Evolutionary conservation across 1,139 yeast species (phyloP), one percentile per base, ranked within the genome.

Genomic region (Torulaspora pretoriensis): DNA sequence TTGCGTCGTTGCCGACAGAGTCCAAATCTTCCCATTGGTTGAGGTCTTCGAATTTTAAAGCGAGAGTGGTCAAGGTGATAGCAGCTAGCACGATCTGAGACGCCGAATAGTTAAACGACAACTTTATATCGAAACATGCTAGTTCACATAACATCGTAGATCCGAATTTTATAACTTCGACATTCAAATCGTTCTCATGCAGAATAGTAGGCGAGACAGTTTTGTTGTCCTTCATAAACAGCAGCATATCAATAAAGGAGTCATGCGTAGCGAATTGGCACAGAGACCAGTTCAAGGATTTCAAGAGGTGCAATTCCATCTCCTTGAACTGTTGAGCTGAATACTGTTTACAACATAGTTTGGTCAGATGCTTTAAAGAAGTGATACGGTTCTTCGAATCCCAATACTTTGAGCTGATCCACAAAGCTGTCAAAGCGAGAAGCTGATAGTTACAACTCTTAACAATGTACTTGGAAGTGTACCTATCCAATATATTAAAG

Each of bases 401-500:
- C 64, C 78, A 72, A 61, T 77, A 81, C 66, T 84, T 84, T 51
- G 88, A 78, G 35, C 85, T 75, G 42, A 83, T 75, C 94, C 92
- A 84, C 40, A 84, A 68, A 51, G 86, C 75, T 23, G 88, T 79
- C 49, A 83, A 71, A 2, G 89, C 90, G 49, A 83, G 68, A 50
- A 83, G 68, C 59, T 83, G 87, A 61, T 78, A 82, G 25, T 60
- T 55, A 16, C 56, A 50, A 37, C 86, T 86, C 68, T 85, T 86
- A 31, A 90, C 95, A 35, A 88, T 81, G 55, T 96, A 77, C 56
- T 81, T 81, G 27, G 97, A 84, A 62, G 95, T 83, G 69, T 92
- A 92, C 51, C 97, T 78, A 66, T 92, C 97, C 46, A 90, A 77
- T 54, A 92, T 81, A 64, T 83, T 85, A 67, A 89, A 77, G 42